Conservation (phyloP, 2,329 filamentous ascomycete genomes). For the Pyrenophora tritici-repentis region DNA sequence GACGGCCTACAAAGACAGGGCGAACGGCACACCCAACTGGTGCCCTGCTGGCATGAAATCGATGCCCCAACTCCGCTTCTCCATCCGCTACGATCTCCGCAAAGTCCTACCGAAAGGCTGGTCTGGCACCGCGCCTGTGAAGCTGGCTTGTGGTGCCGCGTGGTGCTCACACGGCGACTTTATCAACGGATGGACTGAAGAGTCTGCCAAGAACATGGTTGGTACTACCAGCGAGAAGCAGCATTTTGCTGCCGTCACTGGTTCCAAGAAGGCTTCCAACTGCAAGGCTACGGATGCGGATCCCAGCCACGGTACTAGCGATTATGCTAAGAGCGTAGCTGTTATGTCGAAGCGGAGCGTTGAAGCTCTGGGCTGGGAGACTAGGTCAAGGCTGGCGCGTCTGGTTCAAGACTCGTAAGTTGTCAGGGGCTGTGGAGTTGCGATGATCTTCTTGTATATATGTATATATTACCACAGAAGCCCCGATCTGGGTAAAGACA, state of each 20-base stretch:
- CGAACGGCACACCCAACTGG: conserved; percentile 38
- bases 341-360: conserved; percentile 30
- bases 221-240: conserved; percentile 43
- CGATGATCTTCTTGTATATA: conserved; percentile 12
- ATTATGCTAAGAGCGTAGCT: conserved; percentile 48
- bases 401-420: conserved; percentile 1
- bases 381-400: conserved; percentile 19
- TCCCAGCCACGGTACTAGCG: conserved; percentile 49
- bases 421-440: not conserved
- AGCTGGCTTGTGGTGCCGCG: conserved; percentile 49
- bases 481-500: not conserved
- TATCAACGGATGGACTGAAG: conserved; percentile 54
- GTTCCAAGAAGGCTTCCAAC: conserved; percentile 39
- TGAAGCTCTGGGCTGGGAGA: conserved; percentile 23
- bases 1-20: conserved; percentile 42
- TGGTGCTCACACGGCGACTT: conserved; percentile 56
- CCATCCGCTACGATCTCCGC: conserved; percentile 54
- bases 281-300: conserved; percentile 51
- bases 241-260: conserved; percentile 46
- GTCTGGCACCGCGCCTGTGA: conserved; percentile 51
- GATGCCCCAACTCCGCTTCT: conserved; percentile 56
- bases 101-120: conserved; percentile 52
- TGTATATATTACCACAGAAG: conserved; percentile 8
- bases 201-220: conserved; percentile 52
- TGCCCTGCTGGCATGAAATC: conserved; percentile 53